These are phyloP conservation scores for Aspergillus latus DNA, from an alignment of 2,329 filamentous ascomycete genomes.

Conservation along the genomic window DNA sequence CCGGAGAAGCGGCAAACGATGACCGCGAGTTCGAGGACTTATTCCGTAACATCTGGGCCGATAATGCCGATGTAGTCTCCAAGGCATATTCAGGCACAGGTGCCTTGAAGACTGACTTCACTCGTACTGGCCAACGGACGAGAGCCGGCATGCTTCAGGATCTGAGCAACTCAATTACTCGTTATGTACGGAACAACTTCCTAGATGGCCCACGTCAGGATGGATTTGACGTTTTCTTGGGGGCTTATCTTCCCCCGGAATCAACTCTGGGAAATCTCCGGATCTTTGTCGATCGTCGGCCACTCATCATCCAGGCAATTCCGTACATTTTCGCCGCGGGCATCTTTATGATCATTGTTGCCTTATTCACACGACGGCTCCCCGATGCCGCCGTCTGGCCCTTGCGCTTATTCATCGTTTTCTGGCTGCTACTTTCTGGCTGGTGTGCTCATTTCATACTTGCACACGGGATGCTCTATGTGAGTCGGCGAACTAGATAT, in stretches of 20 bases:
- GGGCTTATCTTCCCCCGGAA: slow-evolving; percentile 74
- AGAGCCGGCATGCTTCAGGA: slow-evolving; percentile 83
- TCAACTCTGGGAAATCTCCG: slow-evolving; percentile 69
- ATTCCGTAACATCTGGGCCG: slow-evolving; percentile 97
- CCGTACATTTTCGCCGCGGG: slow-evolving; percentile 88
- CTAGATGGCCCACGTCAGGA: slow-evolving; percentile 90
- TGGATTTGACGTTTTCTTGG: slow-evolving; percentile 91
- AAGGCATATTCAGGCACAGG: slow-evolving; percentile 92
- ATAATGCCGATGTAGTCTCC: slow-evolving; percentile 95
- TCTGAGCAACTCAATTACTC: slow-evolving; percentile 79
- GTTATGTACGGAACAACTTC: slow-evolving; percentile 94
- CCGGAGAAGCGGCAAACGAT: slow-evolving; percentile 75
- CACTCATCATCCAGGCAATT: slow-evolving; percentile 83
- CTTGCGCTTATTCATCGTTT: slow-evolving; percentile 74
- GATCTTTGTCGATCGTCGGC: slow-evolving; percentile 80
- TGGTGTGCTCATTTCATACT: slow-evolving; percentile 78
- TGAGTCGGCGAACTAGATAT: slow-evolving; percentile 54
- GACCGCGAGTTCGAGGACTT: slow-evolving; percentile 81
- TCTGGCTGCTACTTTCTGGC: slow-evolving; percentile 69
- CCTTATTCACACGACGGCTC: slow-evolving; percentile 67
- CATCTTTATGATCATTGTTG: slow-evolving; percentile 77
- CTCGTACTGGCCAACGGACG: slow-evolving; percentile 86
- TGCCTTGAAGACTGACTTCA: slow-evolving; percentile 97
- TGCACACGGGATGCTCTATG: slow-evolving; percentile 86
- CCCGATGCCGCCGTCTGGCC: slow-evolving; percentile 77